phyloP scores from a whole-genome alignment of 495 filamentous ascomycete genomes.

The Talaromyces borbonicus region DNA sequence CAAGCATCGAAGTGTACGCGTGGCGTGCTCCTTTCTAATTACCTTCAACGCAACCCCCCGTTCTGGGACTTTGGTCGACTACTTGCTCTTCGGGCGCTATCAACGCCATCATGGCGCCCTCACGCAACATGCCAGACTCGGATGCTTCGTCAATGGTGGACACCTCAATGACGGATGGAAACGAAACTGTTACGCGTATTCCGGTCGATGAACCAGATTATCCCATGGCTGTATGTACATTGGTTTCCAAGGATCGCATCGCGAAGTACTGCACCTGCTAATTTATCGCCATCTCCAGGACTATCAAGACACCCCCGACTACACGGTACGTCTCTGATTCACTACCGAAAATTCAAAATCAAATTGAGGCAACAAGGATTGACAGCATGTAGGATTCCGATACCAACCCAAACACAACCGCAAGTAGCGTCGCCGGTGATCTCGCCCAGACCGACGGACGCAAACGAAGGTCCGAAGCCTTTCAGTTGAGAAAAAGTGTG shows the following conservation, averaged over 20 bases:
- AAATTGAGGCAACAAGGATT: neutral
- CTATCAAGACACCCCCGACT: slow-evolving; percentile 73
- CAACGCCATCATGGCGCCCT: slow-evolving; percentile 47
- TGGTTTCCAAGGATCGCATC: neutral
- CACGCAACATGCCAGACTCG: slow-evolving; percentile 38
- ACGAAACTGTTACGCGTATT: slow-evolving; percentile 35
- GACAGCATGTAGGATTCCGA: slow-evolving; percentile 58
- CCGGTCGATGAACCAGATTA: slow-evolving; percentile 35
- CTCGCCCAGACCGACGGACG: slow-evolving; percentile 58
- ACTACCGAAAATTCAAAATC: neutral
- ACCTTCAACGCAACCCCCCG: no score
- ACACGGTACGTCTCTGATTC: slow-evolving; percentile 44
- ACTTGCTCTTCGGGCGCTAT: neutral
- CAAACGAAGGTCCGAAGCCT: slow-evolving; percentile 73
- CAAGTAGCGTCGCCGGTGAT: slow-evolving; percentile 78
- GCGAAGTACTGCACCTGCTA: neutral
- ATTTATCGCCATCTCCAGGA: slow-evolving; percentile 32
- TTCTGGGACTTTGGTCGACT: no score
- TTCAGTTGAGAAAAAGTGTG: slow-evolving; percentile 76
- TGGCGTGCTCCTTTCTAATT: no score
- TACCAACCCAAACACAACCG: slow-evolving; percentile 84
- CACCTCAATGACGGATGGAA: slow-evolving; percentile 51
- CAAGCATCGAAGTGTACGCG: no score
- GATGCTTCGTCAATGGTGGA: slow-evolving; percentile 41
- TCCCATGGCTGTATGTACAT: slow-evolving; percentile 32